Evolutionary conservation across 768 basidiomycete species (phyloP).

Genomic region (Kwoniella newhampshirensis): DNA sequence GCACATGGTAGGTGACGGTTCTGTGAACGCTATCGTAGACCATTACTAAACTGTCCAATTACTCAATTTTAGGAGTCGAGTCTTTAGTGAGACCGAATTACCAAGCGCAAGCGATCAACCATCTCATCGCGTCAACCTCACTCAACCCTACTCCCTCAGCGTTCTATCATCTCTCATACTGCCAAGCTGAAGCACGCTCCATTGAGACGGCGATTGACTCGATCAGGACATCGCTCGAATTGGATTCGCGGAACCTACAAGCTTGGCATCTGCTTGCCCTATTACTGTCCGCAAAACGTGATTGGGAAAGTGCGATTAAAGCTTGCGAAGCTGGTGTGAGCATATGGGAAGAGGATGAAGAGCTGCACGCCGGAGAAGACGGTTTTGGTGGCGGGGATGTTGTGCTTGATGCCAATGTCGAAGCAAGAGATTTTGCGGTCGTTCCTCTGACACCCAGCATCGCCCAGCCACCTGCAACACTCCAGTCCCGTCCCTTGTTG

Average conservation of each 20-base stretch:
- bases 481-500: conserved; percentile 1
- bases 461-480: not conserved
- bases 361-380: conserved; percentile 42
- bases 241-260: conserved; percentile 62
- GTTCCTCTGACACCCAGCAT: conserved; percentile 1
- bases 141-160: conserved; percentile 53
- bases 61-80: conserved; percentile 65
- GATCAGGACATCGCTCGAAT: conserved; percentile 72
- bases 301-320: conserved; percentile 73
- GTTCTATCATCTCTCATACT: conserved; percentile 78
- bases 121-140: conserved; percentile 48
- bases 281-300: conserved; percentile 71
- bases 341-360: conserved; percentile 59
- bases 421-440: conserved; percentile 37
- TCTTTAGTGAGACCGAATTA: conserved; percentile 62
- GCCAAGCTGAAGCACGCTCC: conserved; percentile 67
- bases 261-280: conserved; percentile 91
- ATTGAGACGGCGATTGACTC: conserved; percentile 67
- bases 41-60: not conserved
- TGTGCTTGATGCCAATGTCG: conserved; percentile 15
- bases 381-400: not conserved
- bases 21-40: not conserved
- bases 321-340: conserved; percentile 78
- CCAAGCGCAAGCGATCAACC: conserved; percentile 63
- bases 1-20: conserved; percentile 60